Conservation (phyloP, 345 rosid species). For the Mercurialis annua region DNA sequence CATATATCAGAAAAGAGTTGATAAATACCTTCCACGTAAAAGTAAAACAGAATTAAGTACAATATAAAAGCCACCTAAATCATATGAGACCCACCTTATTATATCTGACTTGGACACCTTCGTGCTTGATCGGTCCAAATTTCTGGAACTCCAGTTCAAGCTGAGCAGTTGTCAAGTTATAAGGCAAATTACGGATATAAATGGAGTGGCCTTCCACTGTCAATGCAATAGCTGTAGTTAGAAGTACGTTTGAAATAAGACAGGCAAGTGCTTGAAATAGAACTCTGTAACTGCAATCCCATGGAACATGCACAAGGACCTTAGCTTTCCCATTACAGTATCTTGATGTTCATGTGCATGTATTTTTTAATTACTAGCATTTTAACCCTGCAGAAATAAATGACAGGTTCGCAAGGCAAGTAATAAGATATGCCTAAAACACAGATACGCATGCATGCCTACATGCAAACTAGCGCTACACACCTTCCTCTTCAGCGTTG, state of each 20-base stretch:
- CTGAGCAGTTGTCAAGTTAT: conserved; percentile 12
- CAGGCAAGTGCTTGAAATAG: neutral
- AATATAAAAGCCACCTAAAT: neutral
- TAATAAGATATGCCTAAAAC: neutral
- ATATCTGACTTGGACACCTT: conserved; percentile 29
- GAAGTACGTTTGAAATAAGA: conserved; percentile 1
- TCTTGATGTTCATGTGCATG: neutral
- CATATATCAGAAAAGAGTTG: neutral
- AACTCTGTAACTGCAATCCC: neutral
- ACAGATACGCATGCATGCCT: neutral
- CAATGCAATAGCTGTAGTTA: neutral
- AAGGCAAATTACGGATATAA: conserved; percentile 27
- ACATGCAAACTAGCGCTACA: neutral
- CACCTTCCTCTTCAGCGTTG: conserved; percentile 24
- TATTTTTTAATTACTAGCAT: neutral
- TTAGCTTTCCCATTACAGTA: neutral
- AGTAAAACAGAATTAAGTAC: neutral
- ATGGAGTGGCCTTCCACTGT: conserved; percentile 31
- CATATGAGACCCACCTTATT: conserved; percentile 20
- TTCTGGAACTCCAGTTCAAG: conserved; percentile 26
- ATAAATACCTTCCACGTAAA: neutral
- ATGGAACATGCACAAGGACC: neutral
- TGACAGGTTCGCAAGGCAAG: neutral
- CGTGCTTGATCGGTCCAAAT: conserved; percentile 29
- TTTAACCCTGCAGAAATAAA: neutral